These are phyloP conservation scores for Emergomyces pasteurianus DNA, from an alignment of 2,329 filamentous ascomycete genomes.

Conservation along the genomic window DNA sequence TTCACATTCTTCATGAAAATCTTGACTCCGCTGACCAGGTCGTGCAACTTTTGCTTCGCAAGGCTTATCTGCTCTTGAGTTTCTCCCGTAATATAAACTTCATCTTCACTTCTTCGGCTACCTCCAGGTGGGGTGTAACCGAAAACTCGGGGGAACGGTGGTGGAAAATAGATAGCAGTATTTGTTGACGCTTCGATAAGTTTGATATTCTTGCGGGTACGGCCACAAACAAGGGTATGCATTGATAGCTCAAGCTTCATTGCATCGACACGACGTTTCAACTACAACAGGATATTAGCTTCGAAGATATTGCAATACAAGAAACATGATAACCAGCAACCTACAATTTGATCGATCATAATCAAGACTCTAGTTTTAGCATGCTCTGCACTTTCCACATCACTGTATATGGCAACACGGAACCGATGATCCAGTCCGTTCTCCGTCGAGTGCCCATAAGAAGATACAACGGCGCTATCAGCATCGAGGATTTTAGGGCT, in stretches of 20 bases:
- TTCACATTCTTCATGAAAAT: conserved; percentile 85
- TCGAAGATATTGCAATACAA: conserved; percentile 11
- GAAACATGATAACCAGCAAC: conserved; percentile 19
- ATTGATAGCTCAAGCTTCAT: conserved; percentile 75
- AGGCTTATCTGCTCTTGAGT: conserved; percentile 70
- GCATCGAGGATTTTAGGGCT: conserved; percentile 76
- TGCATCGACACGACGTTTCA: conserved; percentile 55
- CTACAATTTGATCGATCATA: conserved; percentile 89
- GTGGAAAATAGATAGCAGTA: conserved; percentile 96
- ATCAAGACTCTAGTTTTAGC: conserved; percentile 93
- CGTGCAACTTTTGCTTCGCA: conserved; percentile 84
- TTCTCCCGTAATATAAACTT: conserved; percentile 93
- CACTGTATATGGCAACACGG: conserved; percentile 87
- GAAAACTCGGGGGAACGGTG: conserved; percentile 82
- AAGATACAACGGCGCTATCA: conserved; percentile 61
- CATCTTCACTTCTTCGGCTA: conserved; percentile 67
- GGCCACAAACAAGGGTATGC: conserved; percentile 84
- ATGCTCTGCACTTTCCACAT: conserved; percentile 89
- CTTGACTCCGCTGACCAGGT: conserved; percentile 68
- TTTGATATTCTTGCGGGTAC: conserved; percentile 95
- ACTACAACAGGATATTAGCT: conserved; percentile 20
- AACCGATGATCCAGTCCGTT: conserved; percentile 78
- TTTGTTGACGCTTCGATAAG: conserved; percentile 90
- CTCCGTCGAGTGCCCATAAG: conserved; percentile 64
- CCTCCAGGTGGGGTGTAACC: conserved; percentile 78